Evolutionary conservation across 177 flowering plant species (phyloP), one percentile per base, ranked within the genome.

Genomic region (Vitis hybrid): DNA sequence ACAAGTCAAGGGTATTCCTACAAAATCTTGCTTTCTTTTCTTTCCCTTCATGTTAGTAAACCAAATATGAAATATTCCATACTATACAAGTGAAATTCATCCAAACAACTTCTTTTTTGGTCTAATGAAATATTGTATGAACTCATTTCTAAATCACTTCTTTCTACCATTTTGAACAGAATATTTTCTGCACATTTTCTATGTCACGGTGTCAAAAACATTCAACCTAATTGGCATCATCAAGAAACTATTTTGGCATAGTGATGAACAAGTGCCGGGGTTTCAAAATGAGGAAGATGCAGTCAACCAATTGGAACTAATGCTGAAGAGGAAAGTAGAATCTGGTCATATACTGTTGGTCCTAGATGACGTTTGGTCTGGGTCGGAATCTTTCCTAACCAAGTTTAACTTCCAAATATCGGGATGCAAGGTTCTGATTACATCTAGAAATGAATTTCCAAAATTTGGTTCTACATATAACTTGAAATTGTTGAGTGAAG

Each of bases 321-420:
- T 66, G 19, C 59, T 75, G 40, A 32, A 32, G 48, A 64, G 13
- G 52, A 19, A 15, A 48, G 52, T 32, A 50, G 62, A 61, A 55
- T 62, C 40, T 65, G 52, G 11, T 67, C 4, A 70, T 13, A 30
- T 70, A 12, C 56, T 32, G 40, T 32, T 81, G 50, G 76, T 81
- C 14, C 62, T 81, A 50, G 83, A 81, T 75, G 83, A 81, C 56
- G 79, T 81, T 18, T 72, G 77, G 79, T 64, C 68, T 4, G 70
- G 16, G 9, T 65, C 69, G 6, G 79, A 62, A 8, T 27, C 65
- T 6, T 30, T 73, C 49, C 58, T 81, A 18, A 48, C 68, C 56
- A 58, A 75, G 52, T 49, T 75, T 18, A n/a, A 35, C 48, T 32
- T 32, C 35, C 49, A 21, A 30, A 66, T 60, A 49, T 63, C 60